A percentile compares a stretch with the other conserved stretches of the same genome.
Evolutionary conservation across 179 eudicot genomes (phyloP).

Genomic region (Heliamphora pulchella): DNA sequence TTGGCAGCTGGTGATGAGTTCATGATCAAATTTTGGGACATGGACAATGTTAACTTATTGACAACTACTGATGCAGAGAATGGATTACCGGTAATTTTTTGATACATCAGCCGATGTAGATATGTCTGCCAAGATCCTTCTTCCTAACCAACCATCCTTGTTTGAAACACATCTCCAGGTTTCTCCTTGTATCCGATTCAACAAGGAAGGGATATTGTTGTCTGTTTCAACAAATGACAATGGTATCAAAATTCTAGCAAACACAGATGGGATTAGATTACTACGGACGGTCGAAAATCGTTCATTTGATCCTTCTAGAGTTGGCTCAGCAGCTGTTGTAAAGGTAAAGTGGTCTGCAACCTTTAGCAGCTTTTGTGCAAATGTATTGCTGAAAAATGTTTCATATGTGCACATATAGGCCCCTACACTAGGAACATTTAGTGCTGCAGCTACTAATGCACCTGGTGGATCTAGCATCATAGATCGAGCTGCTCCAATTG

Average conservation of each 20-base stretch:
- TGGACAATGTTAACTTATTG: constrained; percentile 55
- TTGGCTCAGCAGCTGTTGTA: constrained; percentile 37
- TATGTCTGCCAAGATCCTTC: background rate
- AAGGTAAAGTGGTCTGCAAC: constrained; percentile 38
- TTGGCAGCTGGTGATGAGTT: constrained; percentile 76
- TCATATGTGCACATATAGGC: constrained; percentile 29
- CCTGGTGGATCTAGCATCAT: constrained; percentile 42
- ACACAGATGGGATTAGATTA: constrained; percentile 52
- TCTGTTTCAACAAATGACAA: constrained; percentile 75
- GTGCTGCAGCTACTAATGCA: constrained; percentile 34
- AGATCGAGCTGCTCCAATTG: constrained; percentile 49
- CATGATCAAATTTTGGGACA: constrained; percentile 66
- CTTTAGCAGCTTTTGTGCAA: background rate
- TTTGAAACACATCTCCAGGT: constrained; percentile 31
- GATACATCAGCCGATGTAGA: background rate
- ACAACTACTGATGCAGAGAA: constrained; percentile 63
- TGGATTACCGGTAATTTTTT: constrained; percentile 59
- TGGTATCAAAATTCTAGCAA: constrained; percentile 69
- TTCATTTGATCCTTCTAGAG: constrained; percentile 48
- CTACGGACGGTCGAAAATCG: constrained; percentile 48
- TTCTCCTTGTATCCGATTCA: constrained; percentile 74
- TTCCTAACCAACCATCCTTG: constrained; percentile 1
- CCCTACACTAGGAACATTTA: constrained; percentile 43
- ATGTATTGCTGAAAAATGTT: background rate
- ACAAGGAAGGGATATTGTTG: constrained; percentile 65